Evolutionary conservation across 169 alveolate species (phyloP).

Genomic region (Plasmodium adleri): DNA sequence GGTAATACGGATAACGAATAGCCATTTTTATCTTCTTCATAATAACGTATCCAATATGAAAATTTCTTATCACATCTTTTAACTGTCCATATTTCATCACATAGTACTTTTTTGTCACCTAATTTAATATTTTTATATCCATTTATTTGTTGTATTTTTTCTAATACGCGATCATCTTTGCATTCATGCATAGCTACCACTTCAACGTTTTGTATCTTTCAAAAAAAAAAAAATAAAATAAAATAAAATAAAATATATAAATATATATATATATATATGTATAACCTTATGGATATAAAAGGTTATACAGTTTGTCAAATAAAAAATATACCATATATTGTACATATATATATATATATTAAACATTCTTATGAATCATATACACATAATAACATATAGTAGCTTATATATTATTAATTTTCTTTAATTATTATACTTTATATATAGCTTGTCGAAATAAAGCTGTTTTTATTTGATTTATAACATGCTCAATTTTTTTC

Average conservation of each 20-base stretch:
- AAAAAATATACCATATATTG: too few relatives aligned
- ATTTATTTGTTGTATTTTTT: conserved; percentile 39
- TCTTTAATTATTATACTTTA: conserved; percentile 25
- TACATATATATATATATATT: too few relatives aligned
- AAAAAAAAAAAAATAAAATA: background rate
- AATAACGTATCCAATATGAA: conserved; percentile 78
- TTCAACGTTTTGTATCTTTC: conserved; percentile 85
- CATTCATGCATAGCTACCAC: conserved; percentile 80
- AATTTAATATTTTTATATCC: conserved; percentile 46
- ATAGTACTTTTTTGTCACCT: conserved; percentile 50
- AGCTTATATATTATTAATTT: background rate
- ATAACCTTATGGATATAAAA: background rate
- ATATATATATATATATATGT: background rate
- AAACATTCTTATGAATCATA: too few relatives aligned
- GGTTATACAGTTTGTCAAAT: background rate
- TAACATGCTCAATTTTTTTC: conserved; percentile 36
- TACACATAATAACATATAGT: too few relatives aligned
- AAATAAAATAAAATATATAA: background rate
- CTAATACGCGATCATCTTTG: conserved; percentile 79
- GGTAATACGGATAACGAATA: conserved; percentile 80
- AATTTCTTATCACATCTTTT: conserved; percentile 80
- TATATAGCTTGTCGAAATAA: conserved; percentile 68
- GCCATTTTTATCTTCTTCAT: conserved; percentile 85
- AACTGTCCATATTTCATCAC: conserved; percentile 83
- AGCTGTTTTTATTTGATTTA: conserved; percentile 52